Base-by-base conservation (phyloP, 768 basidiomycete species). In the Phylloporus scabripes region DNA sequence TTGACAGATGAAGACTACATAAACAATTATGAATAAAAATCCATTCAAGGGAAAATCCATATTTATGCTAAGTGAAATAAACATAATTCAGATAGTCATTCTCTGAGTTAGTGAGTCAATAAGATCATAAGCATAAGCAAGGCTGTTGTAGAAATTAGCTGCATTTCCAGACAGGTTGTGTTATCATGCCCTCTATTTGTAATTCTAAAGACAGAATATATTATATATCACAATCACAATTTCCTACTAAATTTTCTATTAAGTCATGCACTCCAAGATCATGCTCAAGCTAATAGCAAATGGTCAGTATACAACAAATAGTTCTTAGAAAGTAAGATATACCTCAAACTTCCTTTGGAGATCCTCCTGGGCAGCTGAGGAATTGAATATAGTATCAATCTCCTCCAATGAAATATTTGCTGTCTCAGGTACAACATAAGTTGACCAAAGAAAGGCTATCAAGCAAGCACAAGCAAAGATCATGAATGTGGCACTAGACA, bases 341-440 rank as follows among this genome's bases (percentile, higher is more conserved):
- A 86, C 86, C 77, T 84, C 72, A 24, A 60, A 59, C 54, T 77
- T 81, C 52, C 78, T 53, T 14, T 59, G 58, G 8, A 63, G 58
- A 55, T 88, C 85, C 46, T 82, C 80, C 33, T 58, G 68, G 0
- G 78, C 83, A 14, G 73, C 80, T n/a, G 74, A 70, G 1, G 79
- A 78, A 34, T 71, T 72, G 57, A 90, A 89, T 10, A 88, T 67
- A 7, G 66, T 72, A 59, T 91, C 87, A 42, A 89, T 81, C 61
- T 87, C 86, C 56, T 91, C 88, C 1, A 90, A 65, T 7, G 86
- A 80, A 4, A 87, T 70, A 51, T 83, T 82, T 23, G 85, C 85
- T 12, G 87, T 91, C 68, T 91, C 87, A 2, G 87, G 88, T 0
- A 91, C 81, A 50, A 68, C 47, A 50, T 79, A 73, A 5, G 79